phyloP scores from a whole-genome alignment of 1,284 basidiomycete species.

The Exobasidium cylindrosporum region DNA sequence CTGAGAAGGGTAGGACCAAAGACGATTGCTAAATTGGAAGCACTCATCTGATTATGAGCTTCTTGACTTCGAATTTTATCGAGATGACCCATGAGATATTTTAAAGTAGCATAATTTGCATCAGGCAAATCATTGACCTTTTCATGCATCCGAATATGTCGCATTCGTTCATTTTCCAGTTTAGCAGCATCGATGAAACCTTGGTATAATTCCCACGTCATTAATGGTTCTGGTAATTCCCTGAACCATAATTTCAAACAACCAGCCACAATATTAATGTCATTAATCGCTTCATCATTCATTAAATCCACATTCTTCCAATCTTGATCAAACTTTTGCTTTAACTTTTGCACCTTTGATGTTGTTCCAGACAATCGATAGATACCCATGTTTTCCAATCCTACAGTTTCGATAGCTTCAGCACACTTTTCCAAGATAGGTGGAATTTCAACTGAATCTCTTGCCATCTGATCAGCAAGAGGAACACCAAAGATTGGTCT shows the following conservation, averaged over 20 bases:
- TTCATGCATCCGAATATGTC: slow-evolving; percentile 92
- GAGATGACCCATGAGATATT: slow-evolving; percentile 91
- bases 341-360: slow-evolving; percentile 79
- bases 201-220: slow-evolving; percentile 79
- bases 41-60: slow-evolving; percentile 81
- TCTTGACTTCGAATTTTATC: slow-evolving; percentile 61
- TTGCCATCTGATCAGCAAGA: slow-evolving; percentile 81
- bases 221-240: slow-evolving; percentile 88
- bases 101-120: slow-evolving; percentile 94
- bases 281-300: slow-evolving; percentile 60
- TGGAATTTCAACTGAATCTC: slow-evolving; percentile 86
- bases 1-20: slow-evolving; percentile 82
- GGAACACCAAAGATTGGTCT: slow-evolving; percentile 74
- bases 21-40: slow-evolving; percentile 90
- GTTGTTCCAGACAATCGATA: slow-evolving; percentile 91
- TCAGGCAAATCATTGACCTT: slow-evolving; percentile 96
- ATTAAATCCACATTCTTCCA: slow-evolving; percentile 48
- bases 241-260: slow-evolving; percentile 94
- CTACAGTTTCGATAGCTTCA: slow-evolving; percentile 73
- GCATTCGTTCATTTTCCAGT: slow-evolving; percentile 85
- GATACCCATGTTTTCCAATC: slow-evolving; percentile 79
- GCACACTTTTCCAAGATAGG: slow-evolving; percentile 84
- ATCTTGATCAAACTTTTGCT: slow-evolving; percentile 71
- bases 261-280: slow-evolving; percentile 93
- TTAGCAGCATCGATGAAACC: slow-evolving; percentile 89